Percentiles rank a stretch among this genome's conserved stretches.
phyloP scores from a whole-genome alignment of 2,329 filamentous ascomycete genomes.

The Penicillium hordei region DNA sequence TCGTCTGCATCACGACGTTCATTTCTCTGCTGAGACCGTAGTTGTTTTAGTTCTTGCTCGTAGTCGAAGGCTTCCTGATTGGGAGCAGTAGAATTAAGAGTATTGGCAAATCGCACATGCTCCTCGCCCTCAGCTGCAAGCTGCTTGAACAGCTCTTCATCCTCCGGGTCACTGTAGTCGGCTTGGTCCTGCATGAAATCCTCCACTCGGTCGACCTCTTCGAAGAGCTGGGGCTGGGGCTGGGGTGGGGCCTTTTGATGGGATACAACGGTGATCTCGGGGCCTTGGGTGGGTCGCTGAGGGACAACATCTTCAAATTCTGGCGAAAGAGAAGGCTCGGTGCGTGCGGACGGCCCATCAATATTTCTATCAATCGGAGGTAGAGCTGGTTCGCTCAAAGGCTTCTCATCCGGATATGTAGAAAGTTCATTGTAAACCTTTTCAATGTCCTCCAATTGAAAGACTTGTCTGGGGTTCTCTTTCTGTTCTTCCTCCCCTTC shows the following conservation, averaged over 20 bases:
- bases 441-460: background rate
- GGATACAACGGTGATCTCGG: constrained; percentile 24
- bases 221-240: constrained; percentile 6
- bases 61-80: constrained; percentile 74
- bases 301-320: constrained; percentile 54
- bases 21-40: constrained; percentile 93
- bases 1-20: constrained; percentile 95
- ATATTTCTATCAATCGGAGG: background rate
- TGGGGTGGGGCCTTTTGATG: constrained; percentile 19
- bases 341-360: background rate
- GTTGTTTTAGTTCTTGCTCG: constrained; percentile 79
- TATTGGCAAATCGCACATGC: constrained; percentile 86
- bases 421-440: constrained; percentile 3
- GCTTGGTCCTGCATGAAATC: constrained; percentile 51
- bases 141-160: constrained; percentile 82
- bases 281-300: background rate
- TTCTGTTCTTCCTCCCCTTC: background rate
- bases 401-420: background rate
- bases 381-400: background rate
- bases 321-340: constrained; percentile 45
- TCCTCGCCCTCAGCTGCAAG: constrained; percentile 90
- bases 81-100: constrained; percentile 73
- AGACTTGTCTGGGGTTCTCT: background rate
- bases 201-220: constrained; percentile 23
- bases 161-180: constrained; percentile 81